Evolutionary conservation across 352 stramenopile genomes (phyloP), one percentile per base, ranked within the genome.

Genomic region (Globisporangium recalcitrans): DNA sequence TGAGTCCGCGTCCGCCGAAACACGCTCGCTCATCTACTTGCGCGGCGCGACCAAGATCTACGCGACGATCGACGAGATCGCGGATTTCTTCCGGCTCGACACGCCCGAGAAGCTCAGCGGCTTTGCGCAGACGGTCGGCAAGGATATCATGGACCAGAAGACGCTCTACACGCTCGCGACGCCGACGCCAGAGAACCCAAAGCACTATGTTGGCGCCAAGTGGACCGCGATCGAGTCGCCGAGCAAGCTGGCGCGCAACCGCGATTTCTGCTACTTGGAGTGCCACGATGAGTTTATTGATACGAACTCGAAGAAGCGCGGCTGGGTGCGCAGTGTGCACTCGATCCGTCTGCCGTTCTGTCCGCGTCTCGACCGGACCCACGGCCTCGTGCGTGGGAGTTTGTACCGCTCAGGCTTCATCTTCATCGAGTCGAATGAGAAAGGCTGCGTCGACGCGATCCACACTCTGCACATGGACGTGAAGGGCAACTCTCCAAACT

Each of bases 221-320:
- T 95, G 85, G 85, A 88, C 78, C 1, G 83, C 83, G 2, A 70
- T 93, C 38, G 82, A 91, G 60, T 93, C 83, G 7, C 80, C 83
- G 1, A 82, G 60, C 60, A 90, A 89, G 67, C 71, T 95, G 21
- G 80, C 82, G 34, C 77, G 84, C 19, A 84, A 90, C 58, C 82
- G 85, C 29, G 85, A 95, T 54, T 92, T 95, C 49, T 91, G 79
- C 62, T 92, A 90, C 75, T 71, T 94, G 42, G 82, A 91, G 62
- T 90, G 83, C 61, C 85, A 95, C 52, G 80, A 91, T 62, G 81
- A 93, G 63, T 95, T 93, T 64, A 84, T 92, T 31, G 80, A 94
- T 52, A 86, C 77, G 0, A 83, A 77, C 59, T 78, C 75, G 4
- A 79, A 79, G 59, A 74, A 82, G 52, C 75, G 80, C 54, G 85